phyloP scores from a whole-genome alignment of 306 rosid genomes.

The Prunus davidiana region DNA sequence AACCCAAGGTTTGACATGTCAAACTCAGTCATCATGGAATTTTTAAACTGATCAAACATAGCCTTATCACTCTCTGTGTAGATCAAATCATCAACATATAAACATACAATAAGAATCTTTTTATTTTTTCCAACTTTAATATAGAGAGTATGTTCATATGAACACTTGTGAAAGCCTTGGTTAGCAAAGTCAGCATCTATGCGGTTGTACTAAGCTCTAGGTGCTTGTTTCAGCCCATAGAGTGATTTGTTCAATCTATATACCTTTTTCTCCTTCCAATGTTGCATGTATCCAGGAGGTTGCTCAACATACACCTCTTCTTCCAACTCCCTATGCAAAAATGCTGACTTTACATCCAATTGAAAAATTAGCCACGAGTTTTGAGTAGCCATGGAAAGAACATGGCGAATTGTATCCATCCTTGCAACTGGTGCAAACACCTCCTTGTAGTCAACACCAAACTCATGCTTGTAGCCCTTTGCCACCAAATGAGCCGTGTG shows the following conservation, averaged over 20 bases:
- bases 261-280: too few species aligned
- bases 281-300: too few species aligned
- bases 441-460: neutral
- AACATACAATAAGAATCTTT: neutral
- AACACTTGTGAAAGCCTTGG: neutral
- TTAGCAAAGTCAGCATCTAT: neutral
- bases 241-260: neutral
- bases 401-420: too few species aligned
- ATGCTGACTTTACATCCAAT: neutral
- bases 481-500: neutral
- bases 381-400: neutral
- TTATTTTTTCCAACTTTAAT: neutral
- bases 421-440: too few species aligned
- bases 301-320: neutral
- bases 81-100: too few species aligned
- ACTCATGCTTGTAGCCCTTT: neutral
- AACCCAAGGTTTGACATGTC: neutral
- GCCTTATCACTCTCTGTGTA: too few species aligned
- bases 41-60: too few species aligned
- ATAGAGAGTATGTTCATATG: neutral
- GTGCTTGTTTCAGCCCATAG: neutral
- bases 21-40: too few species aligned
- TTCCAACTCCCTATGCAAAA: neutral
- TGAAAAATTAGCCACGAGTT: neutral
- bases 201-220: neutral